A percentile compares a stretch with the other conserved stretches of the same genome.
phyloP scores from a whole-genome alignment of 495 filamentous ascomycete genomes.

The Eremomyces bilateralis region DNA sequence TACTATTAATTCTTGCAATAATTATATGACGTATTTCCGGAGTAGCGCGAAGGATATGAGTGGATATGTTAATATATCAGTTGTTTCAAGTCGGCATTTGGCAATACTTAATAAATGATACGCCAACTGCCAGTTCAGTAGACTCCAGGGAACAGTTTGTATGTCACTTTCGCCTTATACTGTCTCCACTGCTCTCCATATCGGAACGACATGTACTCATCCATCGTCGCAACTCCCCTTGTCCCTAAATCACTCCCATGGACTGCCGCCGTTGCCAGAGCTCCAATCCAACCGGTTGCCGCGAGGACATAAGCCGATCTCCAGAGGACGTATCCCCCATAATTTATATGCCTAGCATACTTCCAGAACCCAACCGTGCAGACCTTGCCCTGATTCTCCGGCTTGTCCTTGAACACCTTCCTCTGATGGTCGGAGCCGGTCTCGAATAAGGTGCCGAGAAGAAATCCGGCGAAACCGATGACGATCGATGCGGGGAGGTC shows the following conservation, averaged over 20 bases:
- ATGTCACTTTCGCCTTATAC: slow-evolving; percentile 12
- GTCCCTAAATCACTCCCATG: slow-evolving; percentile 25
- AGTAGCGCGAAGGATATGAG: no score
- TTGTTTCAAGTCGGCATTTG: no score
- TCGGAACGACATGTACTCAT: slow-evolving; percentile 26
- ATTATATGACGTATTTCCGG: no score
- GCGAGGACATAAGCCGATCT: slow-evolving; percentile 28
- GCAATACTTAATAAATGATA: no score
- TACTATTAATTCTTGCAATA: no score
- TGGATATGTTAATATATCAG: no score
- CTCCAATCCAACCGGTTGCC: slow-evolving; percentile 25
- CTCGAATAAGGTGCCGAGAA: slow-evolving; percentile 27
- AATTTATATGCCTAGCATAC: slow-evolving; percentile 36
- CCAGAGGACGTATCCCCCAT: slow-evolving; percentile 35
- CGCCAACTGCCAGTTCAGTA: no score
- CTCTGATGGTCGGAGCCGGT: slow-evolving; percentile 29
- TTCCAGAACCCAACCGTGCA: slow-evolving; percentile 30
- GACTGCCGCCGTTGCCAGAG: slow-evolving; percentile 16
- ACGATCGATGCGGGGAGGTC: slow-evolving; percentile 15
- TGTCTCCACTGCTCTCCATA: slow-evolving; percentile 10
- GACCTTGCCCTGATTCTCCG: slow-evolving; percentile 30
- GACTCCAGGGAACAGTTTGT: slow-evolving; percentile 1
- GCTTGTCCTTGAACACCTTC: slow-evolving; percentile 28
- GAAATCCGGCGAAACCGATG: slow-evolving; percentile 24
- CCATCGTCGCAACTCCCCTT: slow-evolving; percentile 25